Evolutionary conservation across 352 stramenopile species (phyloP).

Genomic region (Phytopythium chamaehyphon): DNA sequence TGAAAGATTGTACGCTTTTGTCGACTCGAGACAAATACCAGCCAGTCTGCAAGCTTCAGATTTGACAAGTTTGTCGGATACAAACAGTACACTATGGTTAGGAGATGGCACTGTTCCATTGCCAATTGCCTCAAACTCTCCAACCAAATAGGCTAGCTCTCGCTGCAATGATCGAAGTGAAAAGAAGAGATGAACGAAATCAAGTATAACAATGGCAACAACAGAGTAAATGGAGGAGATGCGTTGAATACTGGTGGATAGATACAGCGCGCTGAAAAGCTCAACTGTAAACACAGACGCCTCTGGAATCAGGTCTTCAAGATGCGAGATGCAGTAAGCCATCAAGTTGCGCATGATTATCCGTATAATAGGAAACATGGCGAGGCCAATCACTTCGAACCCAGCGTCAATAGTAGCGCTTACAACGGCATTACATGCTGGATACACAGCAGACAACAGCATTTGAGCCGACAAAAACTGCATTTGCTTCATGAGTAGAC

Average conservation of each 20-base stretch:
- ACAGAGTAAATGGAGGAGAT: slow-evolving; percentile 8
- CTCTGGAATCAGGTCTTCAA: slow-evolving; percentile 35
- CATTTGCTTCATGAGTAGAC: slow-evolving; percentile 3
- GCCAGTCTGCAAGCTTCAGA: too few relatives aligned
- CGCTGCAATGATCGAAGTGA: background rate
- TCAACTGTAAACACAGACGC: slow-evolving; percentile 33
- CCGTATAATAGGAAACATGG: slow-evolving; percentile 27
- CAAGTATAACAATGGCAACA: slow-evolving; percentile 1
- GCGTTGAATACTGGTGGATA: slow-evolving; percentile 29
- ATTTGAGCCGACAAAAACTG: slow-evolving; percentile 12
- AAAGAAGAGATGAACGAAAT: background rate
- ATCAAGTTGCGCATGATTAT: slow-evolving; percentile 22
- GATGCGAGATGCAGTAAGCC: slow-evolving; percentile 7
- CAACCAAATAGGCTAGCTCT: background rate
- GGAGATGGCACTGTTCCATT: too few relatives aligned
- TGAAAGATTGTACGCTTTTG: too few relatives aligned
- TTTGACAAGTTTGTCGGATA: too few relatives aligned
- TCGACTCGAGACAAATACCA: too few relatives aligned
- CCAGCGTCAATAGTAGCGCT: slow-evolving; percentile 5
- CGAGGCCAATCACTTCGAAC: slow-evolving; percentile 13
- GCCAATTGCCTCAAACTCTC: too few relatives aligned
- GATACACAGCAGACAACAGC: slow-evolving; percentile 17
- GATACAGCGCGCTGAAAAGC: slow-evolving; percentile 39
- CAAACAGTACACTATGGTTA: too few relatives aligned
- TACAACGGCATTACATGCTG: slow-evolving; percentile 13